Evolutionary conservation across 306 rosid genomes (phyloP).

Genomic region (Herpetospermum pedunculosum): DNA sequence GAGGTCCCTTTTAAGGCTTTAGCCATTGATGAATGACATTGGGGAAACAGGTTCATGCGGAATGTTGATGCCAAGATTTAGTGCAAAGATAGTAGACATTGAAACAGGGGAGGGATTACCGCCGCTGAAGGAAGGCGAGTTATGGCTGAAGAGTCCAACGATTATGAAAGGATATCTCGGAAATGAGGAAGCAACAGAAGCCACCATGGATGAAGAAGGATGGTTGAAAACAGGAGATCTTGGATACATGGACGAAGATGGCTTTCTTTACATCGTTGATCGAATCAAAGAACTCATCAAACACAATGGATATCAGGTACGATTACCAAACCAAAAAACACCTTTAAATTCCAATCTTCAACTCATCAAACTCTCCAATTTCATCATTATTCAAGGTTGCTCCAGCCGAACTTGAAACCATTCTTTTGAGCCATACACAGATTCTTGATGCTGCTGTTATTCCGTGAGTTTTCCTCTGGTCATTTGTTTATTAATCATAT

Average conservation of each 20-base stretch:
- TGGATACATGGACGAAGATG: slow-evolving; percentile 56
- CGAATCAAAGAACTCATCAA: slow-evolving; percentile 5
- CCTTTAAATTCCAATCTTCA: too few species aligned
- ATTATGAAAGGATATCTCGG: slow-evolving; percentile 75
- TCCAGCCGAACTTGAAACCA: slow-evolving; percentile 85
- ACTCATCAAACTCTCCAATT: too few species aligned
- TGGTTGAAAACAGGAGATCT: slow-evolving; percentile 93
- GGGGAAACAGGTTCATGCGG: slow-evolving; percentile 56
- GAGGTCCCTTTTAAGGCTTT: too few species aligned
- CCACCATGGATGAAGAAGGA: slow-evolving; percentile 44
- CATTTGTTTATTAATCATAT: too few species aligned
- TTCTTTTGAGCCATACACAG: slow-evolving; percentile 60
- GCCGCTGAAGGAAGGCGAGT: slow-evolving; percentile 61
- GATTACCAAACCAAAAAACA: too few species aligned
- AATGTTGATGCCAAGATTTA: slow-evolving; percentile 42
- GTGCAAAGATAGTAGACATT: slow-evolving; percentile 51
- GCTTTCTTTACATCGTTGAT: slow-evolving; percentile 28
- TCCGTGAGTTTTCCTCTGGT: slow-evolving; percentile 54
- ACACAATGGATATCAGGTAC: slow-evolving; percentile 85
- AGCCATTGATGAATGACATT: too few species aligned
- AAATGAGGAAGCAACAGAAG: slow-evolving; percentile 54
- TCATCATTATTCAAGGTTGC: too few species aligned
- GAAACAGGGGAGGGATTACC: slow-evolving; percentile 49
- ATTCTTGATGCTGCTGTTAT: slow-evolving; percentile 84
- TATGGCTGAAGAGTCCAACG: slow-evolving; percentile 62